Percentiles rank a stretch among this genome's conserved stretches.
These are phyloP conservation scores for Hibiscus tridactylites DNA, from an alignment of 345 rosid species.

Conservation along the genomic window DNA sequence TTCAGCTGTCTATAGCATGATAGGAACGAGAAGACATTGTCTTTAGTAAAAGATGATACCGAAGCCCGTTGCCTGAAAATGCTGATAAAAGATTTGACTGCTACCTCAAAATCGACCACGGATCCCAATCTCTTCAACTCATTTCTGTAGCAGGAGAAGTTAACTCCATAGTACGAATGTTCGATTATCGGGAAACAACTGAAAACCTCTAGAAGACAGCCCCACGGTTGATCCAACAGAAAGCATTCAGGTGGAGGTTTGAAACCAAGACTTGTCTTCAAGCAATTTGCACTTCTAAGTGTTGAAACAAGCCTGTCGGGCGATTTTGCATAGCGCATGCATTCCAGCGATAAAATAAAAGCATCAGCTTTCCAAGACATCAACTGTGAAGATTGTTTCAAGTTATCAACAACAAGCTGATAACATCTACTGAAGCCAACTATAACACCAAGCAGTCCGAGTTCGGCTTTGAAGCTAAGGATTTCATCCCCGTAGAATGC, in stretches of 20 bases:
- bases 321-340: slow-evolving; percentile 21
- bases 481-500: slow-evolving; percentile 32
- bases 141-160: slow-evolving; percentile 14
- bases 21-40: slow-evolving; percentile 27
- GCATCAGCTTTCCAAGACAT: slow-evolving; percentile 27
- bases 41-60: slow-evolving; percentile 22
- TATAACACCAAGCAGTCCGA: slow-evolving; percentile 48
- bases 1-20: slow-evolving; percentile 37
- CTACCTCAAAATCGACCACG: slow-evolving; percentile 36
- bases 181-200: slow-evolving; percentile 36
- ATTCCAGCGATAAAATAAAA: slow-evolving; percentile 31
- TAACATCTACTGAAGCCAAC: slow-evolving; percentile 24
- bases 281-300: slow-evolving; percentile 23
- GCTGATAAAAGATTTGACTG: slow-evolving; percentile 26
- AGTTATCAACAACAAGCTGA: slow-evolving; percentile 28
- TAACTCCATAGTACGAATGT: slow-evolving; percentile 29
- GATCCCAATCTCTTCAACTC: slow-evolving; percentile 47
- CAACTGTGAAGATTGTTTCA: slow-evolving; percentile 25
- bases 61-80: slow-evolving; percentile 34
- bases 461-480: slow-evolving; percentile 33
- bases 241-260: slow-evolving; percentile 45
- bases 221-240: slow-evolving; percentile 47
- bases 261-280: slow-evolving; percentile 46
- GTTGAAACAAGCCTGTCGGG: slow-evolving; percentile 12
- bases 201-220: slow-evolving; percentile 44